Evolutionary conservation across 495 filamentous ascomycete genomes (phyloP), one percentile per base, ranked within the genome.

Genomic region (Neurospora intermedia): DNA sequence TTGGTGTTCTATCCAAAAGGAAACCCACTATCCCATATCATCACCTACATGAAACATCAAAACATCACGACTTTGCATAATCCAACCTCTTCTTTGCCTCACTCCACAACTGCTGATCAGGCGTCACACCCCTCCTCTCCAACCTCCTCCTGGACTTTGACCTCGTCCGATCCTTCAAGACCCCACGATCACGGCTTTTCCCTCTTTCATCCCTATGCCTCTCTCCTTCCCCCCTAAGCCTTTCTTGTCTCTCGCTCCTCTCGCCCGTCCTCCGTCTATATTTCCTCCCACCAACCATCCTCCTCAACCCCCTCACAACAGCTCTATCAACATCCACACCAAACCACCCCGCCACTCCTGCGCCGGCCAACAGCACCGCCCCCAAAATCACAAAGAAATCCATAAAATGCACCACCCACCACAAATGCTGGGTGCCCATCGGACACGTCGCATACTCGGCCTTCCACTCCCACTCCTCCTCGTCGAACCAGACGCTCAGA

Each of bases 401-500:
- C 66, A 93, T 72, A 13, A 92, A 81, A 81, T 98, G 94, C 3
- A 96, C 90, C 5, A 87, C 85, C 96, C 96, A 99, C 96, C 96
- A 99, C 41, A 94, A 84, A 81, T 97, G 94, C 85, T 97, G 96
- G 41, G 89, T 88, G 6, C 94, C 96, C 69, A 95, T 81, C 15
- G 86, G 82, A 78, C 96, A 98, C 42, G 88, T 91, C 9, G 82
- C 84, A 77, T 94, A 94, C 73, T 93, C 93, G 70, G 92, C 92
- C 75, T 85, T 85, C 96, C 96, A 99, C 75, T 92, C 90, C 82
- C 86, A 88, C 16, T 76, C 77, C 6, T 85, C 82, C 46, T 86
- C 77, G 81, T 98, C 92, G 78, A 94, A 98, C 96, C 96, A 99
- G 3, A 91, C 84, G 48, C 90, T 94, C 54, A 99, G 79, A 40